phyloP scores from a whole-genome alignment of 352 stramenopile species.

The Phytophthora tubulina region DNA sequence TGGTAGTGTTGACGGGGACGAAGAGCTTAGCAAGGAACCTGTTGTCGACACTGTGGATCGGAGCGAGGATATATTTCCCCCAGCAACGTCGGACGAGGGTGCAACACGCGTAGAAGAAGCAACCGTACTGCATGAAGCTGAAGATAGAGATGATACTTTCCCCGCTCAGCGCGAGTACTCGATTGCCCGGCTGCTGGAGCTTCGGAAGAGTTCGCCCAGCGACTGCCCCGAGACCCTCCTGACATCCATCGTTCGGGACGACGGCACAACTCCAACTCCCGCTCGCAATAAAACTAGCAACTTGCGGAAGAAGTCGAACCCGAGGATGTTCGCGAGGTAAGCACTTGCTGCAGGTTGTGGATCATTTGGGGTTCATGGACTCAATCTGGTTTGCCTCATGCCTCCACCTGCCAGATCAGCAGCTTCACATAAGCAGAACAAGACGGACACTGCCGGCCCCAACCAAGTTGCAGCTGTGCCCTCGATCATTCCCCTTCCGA shows the following conservation, averaged over 20 bases:
- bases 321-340: slow-evolving; percentile 38
- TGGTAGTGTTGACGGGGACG: not conserved
- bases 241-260: slow-evolving; percentile 36
- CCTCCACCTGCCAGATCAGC: slow-evolving; percentile 30
- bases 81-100: slow-evolving; percentile 8
- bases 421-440: slow-evolving; percentile 10
- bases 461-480: not conserved
- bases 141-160: slow-evolving; percentile 4
- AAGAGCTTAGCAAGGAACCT: not conserved
- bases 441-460: not conserved
- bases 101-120: slow-evolving; percentile 7
- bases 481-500: slow-evolving; percentile 25
- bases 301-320: slow-evolving; percentile 25
- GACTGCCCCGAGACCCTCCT: slow-evolving; percentile 34
- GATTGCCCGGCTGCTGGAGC: slow-evolving; percentile 30
- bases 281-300: slow-evolving; percentile 19
- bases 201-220: slow-evolving; percentile 31
- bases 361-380: not conserved
- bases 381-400: slow-evolving; percentile 19
- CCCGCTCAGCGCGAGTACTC: slow-evolving; percentile 34
- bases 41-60: not conserved
- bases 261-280: slow-evolving; percentile 14
- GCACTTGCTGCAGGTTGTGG: slow-evolving; percentile 1
- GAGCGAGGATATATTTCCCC: not conserved
- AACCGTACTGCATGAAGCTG: slow-evolving; percentile 11